A percentile compares a stretch with the other conserved stretches of the same genome.
phyloP scores from a whole-genome alignment of 805 yeast species.

The Diddensiella transvaalensis region DNA sequence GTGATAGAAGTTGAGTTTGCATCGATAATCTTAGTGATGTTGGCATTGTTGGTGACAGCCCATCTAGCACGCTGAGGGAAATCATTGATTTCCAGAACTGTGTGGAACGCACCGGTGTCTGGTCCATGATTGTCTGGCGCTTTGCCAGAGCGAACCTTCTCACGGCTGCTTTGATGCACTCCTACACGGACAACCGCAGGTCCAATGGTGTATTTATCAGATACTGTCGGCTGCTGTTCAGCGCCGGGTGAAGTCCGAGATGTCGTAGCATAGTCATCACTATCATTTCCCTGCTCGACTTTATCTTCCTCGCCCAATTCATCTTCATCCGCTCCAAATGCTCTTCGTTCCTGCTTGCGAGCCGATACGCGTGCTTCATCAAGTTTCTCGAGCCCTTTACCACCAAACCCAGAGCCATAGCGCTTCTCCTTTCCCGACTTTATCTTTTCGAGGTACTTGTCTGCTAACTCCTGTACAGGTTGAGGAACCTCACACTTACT shows the following conservation, averaged over 20 bases:
- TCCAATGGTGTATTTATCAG: constrained; percentile 16
- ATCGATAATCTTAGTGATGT: constrained; percentile 61
- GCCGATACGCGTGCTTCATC: constrained; percentile 57
- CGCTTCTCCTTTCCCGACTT: constrained; percentile 62
- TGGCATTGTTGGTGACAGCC: constrained; percentile 55
- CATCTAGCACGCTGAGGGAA: constrained; percentile 52
- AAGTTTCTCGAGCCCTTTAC: constrained; percentile 80
- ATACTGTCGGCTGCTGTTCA: constrained; percentile 4
- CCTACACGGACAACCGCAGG: constrained; percentile 19
- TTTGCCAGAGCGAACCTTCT: constrained; percentile 45
- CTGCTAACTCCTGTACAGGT: constrained; percentile 49
- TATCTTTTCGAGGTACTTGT: constrained; percentile 54
- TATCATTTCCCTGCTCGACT: constrained; percentile 29
- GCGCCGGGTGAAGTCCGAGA: constrained; percentile 1
- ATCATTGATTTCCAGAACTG: constrained; percentile 76
- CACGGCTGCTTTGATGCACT: constrained; percentile 23
- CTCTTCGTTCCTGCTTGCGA: constrained; percentile 47
- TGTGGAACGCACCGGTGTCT: constrained; percentile 54
- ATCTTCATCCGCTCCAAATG: constrained; percentile 43
- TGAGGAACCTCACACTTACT: constrained; percentile 55
- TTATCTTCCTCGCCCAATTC: constrained; percentile 26
- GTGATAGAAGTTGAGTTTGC: constrained; percentile 74
- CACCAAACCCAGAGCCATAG: constrained; percentile 77
- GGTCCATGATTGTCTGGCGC: constrained; percentile 55
- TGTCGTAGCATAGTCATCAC: constrained; percentile 5